Percentiles rank a stretch among this genome's conserved stretches.
These are phyloP conservation scores for Cordia subcordata DNA, from an alignment of 257 asterid genomes.

Conservation along the genomic window DNA sequence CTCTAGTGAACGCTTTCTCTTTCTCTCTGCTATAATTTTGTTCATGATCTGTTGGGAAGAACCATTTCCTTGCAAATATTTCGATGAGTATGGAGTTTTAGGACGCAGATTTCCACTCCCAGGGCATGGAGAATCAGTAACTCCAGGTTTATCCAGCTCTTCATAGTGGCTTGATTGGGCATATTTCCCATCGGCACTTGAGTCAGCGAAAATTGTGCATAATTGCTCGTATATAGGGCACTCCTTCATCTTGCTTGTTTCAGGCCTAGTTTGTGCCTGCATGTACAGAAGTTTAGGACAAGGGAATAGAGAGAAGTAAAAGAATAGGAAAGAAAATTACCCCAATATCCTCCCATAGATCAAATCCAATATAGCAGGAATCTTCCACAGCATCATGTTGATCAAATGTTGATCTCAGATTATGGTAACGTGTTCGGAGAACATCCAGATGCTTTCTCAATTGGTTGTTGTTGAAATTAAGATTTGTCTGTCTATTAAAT, in stretches of 20 bases:
- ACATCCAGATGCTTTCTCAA: conserved; percentile 89
- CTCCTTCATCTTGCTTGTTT: conserved; percentile 70
- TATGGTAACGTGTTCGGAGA: conserved; percentile 75
- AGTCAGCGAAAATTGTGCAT: conserved; percentile 79
- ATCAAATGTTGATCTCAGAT: conserved; percentile 53
- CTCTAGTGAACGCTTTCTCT: conserved; percentile 66
- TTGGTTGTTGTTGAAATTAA: conserved; percentile 84
- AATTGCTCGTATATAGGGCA: conserved; percentile 78
- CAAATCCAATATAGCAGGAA: conserved; percentile 69
- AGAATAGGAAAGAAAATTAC: conserved; percentile 28
- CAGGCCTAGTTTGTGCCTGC: conserved; percentile 77
- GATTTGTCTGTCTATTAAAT: conserved; percentile 64
- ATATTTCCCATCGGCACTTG: conserved; percentile 79
- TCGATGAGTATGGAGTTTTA: conserved; percentile 42
- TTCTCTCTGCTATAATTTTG: conserved; percentile 48
- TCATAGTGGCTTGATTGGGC: conserved; percentile 95
- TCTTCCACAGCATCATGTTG: conserved; percentile 60
- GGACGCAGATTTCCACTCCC: conserved; percentile 40
- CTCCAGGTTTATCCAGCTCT: conserved; percentile 46
- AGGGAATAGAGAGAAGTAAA: neutral
- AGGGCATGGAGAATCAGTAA: conserved; percentile 27
- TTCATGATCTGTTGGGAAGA: conserved; percentile 31
- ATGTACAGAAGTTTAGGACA: neutral
- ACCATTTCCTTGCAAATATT: conserved; percentile 32
- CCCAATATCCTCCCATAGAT: conserved; percentile 93